phyloP scores from a whole-genome alignment of 2,329 filamentous ascomycete genomes.

The Lasiodiplodia sp. region DNA sequence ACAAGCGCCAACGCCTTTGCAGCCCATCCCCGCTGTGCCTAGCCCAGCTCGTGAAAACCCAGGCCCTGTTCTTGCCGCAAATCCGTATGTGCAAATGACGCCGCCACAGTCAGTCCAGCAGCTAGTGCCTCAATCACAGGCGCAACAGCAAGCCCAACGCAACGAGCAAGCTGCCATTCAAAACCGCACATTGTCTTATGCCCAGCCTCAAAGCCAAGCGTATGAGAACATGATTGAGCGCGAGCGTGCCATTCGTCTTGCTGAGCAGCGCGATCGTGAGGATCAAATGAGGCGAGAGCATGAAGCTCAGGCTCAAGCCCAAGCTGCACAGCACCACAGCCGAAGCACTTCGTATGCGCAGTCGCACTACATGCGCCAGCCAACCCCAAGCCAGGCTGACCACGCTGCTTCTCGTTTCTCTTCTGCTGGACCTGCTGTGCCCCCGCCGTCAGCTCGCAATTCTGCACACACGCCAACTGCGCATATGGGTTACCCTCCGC shows the following conservation, averaged over 20 bases:
- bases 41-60: constrained; percentile 11
- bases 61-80: constrained; percentile 20
- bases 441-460: constrained; percentile 12
- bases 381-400: constrained; percentile 26
- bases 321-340: constrained; percentile 18
- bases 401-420: constrained; percentile 24
- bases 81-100: constrained; percentile 29
- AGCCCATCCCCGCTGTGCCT: constrained; percentile 15
- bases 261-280: constrained; percentile 22
- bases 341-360: constrained; percentile 21
- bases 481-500: constrained; percentile 26
- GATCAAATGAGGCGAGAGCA: constrained; percentile 22
- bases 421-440: constrained; percentile 14
- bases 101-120: constrained; percentile 25
- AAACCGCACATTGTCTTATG: constrained; percentile 22
- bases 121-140: constrained; percentile 12
- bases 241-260: constrained; percentile 23
- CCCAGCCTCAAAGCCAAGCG: constrained; percentile 11
- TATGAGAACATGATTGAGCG: constrained; percentile 24
- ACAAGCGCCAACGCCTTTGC: constrained; percentile 26
- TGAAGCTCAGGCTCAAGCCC: constrained; percentile 22
- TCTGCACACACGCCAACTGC: constrained; percentile 23
- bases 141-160: constrained; percentile 21
- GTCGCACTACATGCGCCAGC: constrained; percentile 22
- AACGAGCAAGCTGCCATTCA: constrained; percentile 19